A percentile compares a stretch with the other conserved stretches of the same genome.
phyloP scores from a whole-genome alignment of 208 protist species.

The Trypanosoma cruzi region DNA sequence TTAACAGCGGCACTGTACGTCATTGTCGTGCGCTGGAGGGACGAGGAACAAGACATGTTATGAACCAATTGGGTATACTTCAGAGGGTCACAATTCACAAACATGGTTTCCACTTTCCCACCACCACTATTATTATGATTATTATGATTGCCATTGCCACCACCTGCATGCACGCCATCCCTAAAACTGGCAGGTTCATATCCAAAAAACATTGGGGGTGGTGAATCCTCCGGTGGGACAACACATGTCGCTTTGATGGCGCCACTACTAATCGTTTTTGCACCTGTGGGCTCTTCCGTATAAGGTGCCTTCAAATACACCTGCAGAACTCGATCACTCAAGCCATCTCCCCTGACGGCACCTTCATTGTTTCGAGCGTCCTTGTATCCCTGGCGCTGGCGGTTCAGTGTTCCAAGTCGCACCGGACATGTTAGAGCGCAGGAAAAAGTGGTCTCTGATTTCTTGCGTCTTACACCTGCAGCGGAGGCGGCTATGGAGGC shows the following conservation, averaged over 20 bases:
- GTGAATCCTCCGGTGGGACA: neutral
- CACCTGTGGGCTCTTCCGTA: neutral
- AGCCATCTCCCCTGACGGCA: neutral
- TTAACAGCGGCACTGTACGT: slow-evolving; percentile 8
- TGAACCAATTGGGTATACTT: neutral
- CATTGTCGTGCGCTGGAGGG: neutral
- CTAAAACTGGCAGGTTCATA: slow-evolving; percentile 6
- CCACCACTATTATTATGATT: neutral
- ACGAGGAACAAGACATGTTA: slow-evolving; percentile 1
- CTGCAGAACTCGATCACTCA: neutral
- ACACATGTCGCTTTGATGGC: neutral
- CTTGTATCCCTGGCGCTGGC: neutral
- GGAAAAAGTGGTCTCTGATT: slow-evolving; percentile 16
- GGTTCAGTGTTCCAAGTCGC: neutral
- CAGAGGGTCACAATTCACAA: slow-evolving; percentile 3
- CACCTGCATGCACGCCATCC: neutral
- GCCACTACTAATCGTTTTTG: neutral
- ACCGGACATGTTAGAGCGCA: slow-evolving; percentile 11
- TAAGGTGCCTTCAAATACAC: slow-evolving; percentile 6
- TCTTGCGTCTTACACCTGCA: neutral
- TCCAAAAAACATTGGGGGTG: slow-evolving; percentile 14
- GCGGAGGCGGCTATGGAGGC: neutral
- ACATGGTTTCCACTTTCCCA: slow-evolving; percentile 9
- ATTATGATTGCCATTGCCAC: neutral
- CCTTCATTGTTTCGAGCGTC: neutral